Evolutionary conservation across 331 rosid species (phyloP).

Genomic region (Quercus lobata): DNA sequence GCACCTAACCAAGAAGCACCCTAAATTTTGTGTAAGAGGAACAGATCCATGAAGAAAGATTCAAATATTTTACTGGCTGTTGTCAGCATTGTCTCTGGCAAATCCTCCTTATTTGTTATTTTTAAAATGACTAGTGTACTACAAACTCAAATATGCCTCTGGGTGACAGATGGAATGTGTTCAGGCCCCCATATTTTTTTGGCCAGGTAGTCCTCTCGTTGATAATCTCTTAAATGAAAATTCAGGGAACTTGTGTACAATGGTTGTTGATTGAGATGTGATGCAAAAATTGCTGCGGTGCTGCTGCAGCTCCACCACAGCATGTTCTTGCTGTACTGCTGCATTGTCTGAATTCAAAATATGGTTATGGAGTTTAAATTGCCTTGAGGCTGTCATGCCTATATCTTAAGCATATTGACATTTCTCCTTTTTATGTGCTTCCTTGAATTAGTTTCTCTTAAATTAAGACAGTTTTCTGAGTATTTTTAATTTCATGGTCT

Average conservation of each 20-base stretch:
- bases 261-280: background rate
- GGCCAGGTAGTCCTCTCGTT: background rate
- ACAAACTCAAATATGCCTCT: background rate
- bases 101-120: background rate
- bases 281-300: background rate
- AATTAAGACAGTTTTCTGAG: background rate
- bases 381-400: background rate
- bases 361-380: background rate
- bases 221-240: background rate
- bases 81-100: background rate
- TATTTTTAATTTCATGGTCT: background rate
- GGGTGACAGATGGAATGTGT: background rate
- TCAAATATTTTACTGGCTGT: background rate
- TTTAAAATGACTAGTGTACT: background rate
- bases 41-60: background rate
- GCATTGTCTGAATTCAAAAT: background rate
- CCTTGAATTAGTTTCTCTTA: background rate
- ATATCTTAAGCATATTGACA: background rate
- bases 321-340: background rate
- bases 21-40: background rate
- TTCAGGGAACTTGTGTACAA: background rate
- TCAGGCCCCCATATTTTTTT: background rate
- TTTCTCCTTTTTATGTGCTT: background rate
- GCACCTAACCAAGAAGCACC: background rate
- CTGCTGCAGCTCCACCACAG: background rate